Evolutionary conservation across 2,329 filamentous ascomycete genomes (phyloP).

Genomic region (Neophaeococcomyces aloes): DNA sequence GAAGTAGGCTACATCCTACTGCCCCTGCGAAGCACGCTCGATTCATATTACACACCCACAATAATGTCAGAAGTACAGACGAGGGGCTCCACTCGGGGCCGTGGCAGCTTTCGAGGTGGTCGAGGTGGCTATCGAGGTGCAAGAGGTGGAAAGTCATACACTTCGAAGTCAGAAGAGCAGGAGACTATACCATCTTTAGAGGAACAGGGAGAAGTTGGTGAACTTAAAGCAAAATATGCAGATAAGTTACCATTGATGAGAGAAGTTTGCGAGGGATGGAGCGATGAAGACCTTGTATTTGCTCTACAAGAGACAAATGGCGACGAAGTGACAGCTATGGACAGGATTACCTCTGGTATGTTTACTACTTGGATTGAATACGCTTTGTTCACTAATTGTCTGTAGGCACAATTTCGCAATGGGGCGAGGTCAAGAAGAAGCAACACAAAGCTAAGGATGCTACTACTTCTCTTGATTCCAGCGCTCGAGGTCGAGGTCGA

Average conservation of each 20-base stretch:
- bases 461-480: slow-evolving; percentile 26
- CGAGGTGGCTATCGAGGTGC: slow-evolving; percentile 68
- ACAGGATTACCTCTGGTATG: slow-evolving; percentile 42
- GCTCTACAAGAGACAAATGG: slow-evolving; percentile 66
- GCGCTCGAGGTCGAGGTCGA: slow-evolving; percentile 35
- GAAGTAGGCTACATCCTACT: background rate
- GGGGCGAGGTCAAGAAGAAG: slow-evolving; percentile 45
- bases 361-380: background rate
- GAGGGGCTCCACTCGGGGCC: slow-evolving; percentile 54
- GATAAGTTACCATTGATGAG: slow-evolving; percentile 69
- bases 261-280: slow-evolving; percentile 93
- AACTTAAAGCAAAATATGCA: slow-evolving; percentile 84
- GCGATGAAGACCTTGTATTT: slow-evolving; percentile 86
- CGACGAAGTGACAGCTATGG: slow-evolving; percentile 39
- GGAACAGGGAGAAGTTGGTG: slow-evolving; percentile 81
- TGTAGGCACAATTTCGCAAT: slow-evolving; percentile 41
- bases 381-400: slow-evolving; percentile 8
- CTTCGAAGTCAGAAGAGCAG: slow-evolving; percentile 49
- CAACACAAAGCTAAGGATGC: slow-evolving; percentile 39
- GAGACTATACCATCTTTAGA: slow-evolving; percentile 54
- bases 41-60: slow-evolving; percentile 21
- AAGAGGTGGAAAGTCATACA: slow-evolving; percentile 46
- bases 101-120: slow-evolving; percentile 55
- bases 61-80: slow-evolving; percentile 91
- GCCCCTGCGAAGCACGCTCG: background rate